Evolutionary conservation across 2,329 filamentous ascomycete genomes (phyloP), one percentile per base, ranked within the genome.

Genomic region (Penicillium sp.): DNA sequence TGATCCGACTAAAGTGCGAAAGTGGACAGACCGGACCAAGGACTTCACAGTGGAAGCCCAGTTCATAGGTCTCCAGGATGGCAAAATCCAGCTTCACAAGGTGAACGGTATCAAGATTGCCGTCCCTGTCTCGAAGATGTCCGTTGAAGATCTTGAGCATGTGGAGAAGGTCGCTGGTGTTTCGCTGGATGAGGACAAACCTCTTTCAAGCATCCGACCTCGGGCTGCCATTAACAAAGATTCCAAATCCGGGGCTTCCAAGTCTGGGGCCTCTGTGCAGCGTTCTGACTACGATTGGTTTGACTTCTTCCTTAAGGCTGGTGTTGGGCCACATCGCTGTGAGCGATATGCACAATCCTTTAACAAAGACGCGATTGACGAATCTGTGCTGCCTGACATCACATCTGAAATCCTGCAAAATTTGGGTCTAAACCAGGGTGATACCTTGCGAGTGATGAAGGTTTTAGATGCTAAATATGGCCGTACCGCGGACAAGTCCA

Each of bases 101-200:
- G 84, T 91, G 76, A 99, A 99, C 71, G 94, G 94, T 38, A 92
- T 99, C 68, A 97, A 97, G 76, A 99, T 99, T 75, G 94, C 94
- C 9, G 94, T 99, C 4, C 94, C 94, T 2, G 86, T 97, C 29
- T 81, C 86, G 39, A 99, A 99, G 74, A 99, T 99, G 94, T 95
- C 93, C 0, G 82, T 92, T 41, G 90, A 93, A 69, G 94, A 99
- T 75, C 81, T 99, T 39, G 93, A 97, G 75, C 97, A 95, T 68
- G 93, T 99, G 55, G 94, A 99, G 76, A 85, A 84, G 59, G 81
- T 85, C 16, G 94, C 92, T n/a, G 92, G 92, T 36, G 84, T 91
- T 49, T 96, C 92, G 13, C 79, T 97, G 48, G 88, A 90, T 62
- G 93, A 97, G 68, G 92, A 97, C 68, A 97, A 96, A 75, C 93